Evolutionary conservation across 371 early-diverging fungal species (phyloP).

Genomic region (Thermomucor indicae-seudaticae): DNA sequence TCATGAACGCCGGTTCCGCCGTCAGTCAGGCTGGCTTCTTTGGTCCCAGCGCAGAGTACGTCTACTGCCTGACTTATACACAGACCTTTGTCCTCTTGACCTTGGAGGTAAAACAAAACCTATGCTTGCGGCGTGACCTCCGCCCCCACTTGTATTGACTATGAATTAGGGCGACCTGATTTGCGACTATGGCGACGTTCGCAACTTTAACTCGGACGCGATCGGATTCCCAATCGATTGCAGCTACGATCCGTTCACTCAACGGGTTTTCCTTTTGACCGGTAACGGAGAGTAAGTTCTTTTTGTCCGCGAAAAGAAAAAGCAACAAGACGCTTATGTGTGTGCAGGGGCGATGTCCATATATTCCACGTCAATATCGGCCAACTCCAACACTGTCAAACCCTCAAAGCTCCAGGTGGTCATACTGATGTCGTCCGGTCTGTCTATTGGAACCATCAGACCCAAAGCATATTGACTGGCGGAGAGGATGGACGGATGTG

Average conservation of each 20-base stretch:
- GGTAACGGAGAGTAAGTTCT: slow-evolving; percentile 71
- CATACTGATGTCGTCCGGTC: slow-evolving; percentile 75
- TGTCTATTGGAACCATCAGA: slow-evolving; percentile 57
- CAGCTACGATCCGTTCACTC: slow-evolving; percentile 60
- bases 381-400: slow-evolving; percentile 64
- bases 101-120: slow-evolving; percentile 28
- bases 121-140: too few species aligned
- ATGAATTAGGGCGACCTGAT: slow-evolving; percentile 54
- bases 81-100: slow-evolving; percentile 80
- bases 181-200: slow-evolving; percentile 78
- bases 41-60: slow-evolving; percentile 81
- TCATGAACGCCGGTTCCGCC: slow-evolving; percentile 78
- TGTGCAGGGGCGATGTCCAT: slow-evolving; percentile 60
- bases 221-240: slow-evolving; percentile 87
- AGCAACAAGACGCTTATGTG: background rate
- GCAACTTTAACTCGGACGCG: slow-evolving; percentile 42
- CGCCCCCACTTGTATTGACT: background rate
- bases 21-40: slow-evolving; percentile 84
- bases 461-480: slow-evolving; percentile 62
- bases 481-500: slow-evolving; percentile 75
- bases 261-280: slow-evolving; percentile 75
- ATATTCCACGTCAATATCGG: slow-evolving; percentile 70
- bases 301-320: background rate
- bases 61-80: slow-evolving; percentile 82
- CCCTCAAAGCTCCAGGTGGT: slow-evolving; percentile 42